Evolutionary conservation across 148 eudicot species (phyloP), one percentile per base, ranked within the genome.

Genomic region (Dianthus caryophyllus): DNA sequence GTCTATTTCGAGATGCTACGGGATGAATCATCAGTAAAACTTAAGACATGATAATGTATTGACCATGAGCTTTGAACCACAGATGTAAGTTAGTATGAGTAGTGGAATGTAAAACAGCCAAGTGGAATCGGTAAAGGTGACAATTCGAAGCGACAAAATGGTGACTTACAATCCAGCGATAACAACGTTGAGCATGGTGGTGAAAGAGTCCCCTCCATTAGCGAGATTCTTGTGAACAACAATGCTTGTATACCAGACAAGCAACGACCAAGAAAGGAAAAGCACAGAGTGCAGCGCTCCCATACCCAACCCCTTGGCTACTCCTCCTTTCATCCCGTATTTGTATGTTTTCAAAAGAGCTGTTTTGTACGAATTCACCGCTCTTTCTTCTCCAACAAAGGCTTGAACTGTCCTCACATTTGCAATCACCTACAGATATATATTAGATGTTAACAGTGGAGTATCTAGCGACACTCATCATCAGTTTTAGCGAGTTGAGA

Each of bases 151-250:
- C 57, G 29, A 22, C 41, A n/a, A 46, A 57, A 21, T 33, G 38
- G 16, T 25, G 20, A 80, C 99, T 88, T 80, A 94, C 99, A 94
- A 81, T 81, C 99, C 97, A 68, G 99, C 76, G 63, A 94, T 86
- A 25, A 94, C 93, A 52, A 94, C 99, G 74, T 94, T 94, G 83
- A 90, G 96, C 99, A 94, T 94, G 57, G 99, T 94, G 78, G 99
- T 94, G 83, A 94, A 94, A 36, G 97, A 86, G 11, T 94, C 88
- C 49, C 97, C 99, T 60, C 99, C 99, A 81, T 86, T 87, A 38
- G 97, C 96, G 39, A 88, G 82, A 49, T 67, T 61, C 85, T 90
- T 94, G 75, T 94, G 99, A 59, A 90, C 97, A 70, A 83, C 83
- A 17, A 90, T 68, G 79, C 99, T 94, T 18, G 97, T 90, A 73